A percentile compares a stretch with the other conserved stretches of the same genome.
phyloP scores from a whole-genome alignment of 768 basidiomycete species.

The Agrocybe pediades region DNA sequence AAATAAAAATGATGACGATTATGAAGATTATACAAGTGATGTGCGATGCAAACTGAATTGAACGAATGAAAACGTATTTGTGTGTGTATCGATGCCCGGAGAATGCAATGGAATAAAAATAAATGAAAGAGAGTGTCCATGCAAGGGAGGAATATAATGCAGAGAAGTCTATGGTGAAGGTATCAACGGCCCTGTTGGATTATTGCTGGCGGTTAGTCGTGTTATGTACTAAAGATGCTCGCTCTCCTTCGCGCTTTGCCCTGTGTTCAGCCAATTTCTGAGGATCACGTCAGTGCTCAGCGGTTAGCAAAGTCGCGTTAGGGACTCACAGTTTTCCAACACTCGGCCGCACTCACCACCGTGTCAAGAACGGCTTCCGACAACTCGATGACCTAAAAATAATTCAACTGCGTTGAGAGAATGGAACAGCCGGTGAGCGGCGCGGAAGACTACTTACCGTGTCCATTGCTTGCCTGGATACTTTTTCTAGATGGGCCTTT shows the following conservation, averaged over 20 bases:
- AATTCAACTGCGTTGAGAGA: too few relatives aligned
- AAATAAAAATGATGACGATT: neutral
- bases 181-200: too few relatives aligned
- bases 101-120: neutral
- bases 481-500: slow-evolving; percentile 42
- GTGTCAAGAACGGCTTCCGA: slow-evolving; percentile 71
- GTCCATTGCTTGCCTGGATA: slow-evolving; percentile 52
- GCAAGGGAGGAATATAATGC: neutral
- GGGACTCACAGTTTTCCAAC: slow-evolving; percentile 59
- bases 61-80: neutral
- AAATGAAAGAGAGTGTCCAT: neutral
- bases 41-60: neutral
- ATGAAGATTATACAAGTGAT: neutral
- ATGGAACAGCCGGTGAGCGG: neutral
- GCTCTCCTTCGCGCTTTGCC: slow-evolving; percentile 47
- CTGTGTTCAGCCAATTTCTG: slow-evolving; percentile 56
- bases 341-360: slow-evolving; percentile 55
- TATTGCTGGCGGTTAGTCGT: slow-evolving; percentile 31
- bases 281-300: slow-evolving; percentile 10
- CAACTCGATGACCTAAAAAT: slow-evolving; percentile 55
- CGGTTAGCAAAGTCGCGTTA: slow-evolving; percentile 22
- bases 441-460: slow-evolving; percentile 35
- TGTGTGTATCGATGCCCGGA: neutral
- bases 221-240: slow-evolving; percentile 31
- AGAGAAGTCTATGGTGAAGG: neutral